Base-by-base conservation (phyloP, 1,139 yeast genomes). In the Yamadazyma triangularis region DNA sequence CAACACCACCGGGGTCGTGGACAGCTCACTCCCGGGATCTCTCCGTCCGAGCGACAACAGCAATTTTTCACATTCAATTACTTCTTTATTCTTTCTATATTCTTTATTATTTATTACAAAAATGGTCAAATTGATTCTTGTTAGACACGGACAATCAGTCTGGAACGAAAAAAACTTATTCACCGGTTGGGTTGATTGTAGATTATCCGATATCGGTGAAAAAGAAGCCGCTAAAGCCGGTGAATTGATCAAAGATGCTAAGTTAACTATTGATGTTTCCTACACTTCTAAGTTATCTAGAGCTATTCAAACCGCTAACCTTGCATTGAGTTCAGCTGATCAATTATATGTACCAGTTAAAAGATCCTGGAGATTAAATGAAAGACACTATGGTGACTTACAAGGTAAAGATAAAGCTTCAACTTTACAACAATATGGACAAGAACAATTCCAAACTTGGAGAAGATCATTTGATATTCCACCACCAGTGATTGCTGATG, bases 131-230 rank as follows among this genome's bases (percentile, higher is more conserved):
- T 73, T 83, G 67, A 75, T 83, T 57, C 71, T 83, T 62, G 85
- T 83, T 52, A 83, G 97, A 77, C 97, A 89, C 91, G 97, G 97
- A 58, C 96, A 89, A 76, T 85, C 95, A 70, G 96, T 86, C 66
- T 89, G 96, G 96, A 89, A 89, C 68, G 95, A 87, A 69, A 86
- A 86, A 77, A 89, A 91, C 78, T 77, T 89, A 53, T 91, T 91
- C 81, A 89, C 97, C 63, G 98, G 98, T 58, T 91, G 98, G 98
- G 96, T 89, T 45, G 97, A 89, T 64, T 94, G 87, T 48, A 75
- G 77, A 60, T 79, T 91, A 62, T 79, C 93, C 35, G 89, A 75
- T 41, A 66, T 74, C 50, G 97, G 97, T 65, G 77, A 74, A 62
- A 73, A 81, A 61, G 97, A 91, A 72, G 97, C 97, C 50, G 71